phyloP scores from a whole-genome alignment of 208 protist genomes.

The Borovskyia barvae region DNA sequence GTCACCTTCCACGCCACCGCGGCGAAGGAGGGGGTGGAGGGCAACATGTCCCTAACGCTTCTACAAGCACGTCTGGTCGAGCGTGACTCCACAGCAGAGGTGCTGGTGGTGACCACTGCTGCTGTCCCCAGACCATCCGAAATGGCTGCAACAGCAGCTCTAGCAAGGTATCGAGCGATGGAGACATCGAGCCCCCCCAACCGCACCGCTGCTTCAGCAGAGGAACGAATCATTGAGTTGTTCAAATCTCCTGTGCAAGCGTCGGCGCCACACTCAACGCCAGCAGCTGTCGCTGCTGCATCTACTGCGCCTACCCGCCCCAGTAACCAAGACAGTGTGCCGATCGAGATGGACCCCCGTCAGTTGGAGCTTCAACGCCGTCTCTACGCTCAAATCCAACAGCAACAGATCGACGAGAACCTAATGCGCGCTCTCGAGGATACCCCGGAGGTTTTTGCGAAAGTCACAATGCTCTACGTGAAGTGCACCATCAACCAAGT shows the following conservation, averaged over 20 bases:
- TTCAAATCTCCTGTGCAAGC: too few species aligned
- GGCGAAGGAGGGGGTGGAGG: too few species aligned
- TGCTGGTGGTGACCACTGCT: conserved; percentile 4
- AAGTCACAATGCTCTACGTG: conserved; percentile 93
- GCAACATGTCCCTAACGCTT: not conserved
- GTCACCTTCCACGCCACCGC: not conserved
- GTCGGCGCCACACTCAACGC: conserved; percentile 11
- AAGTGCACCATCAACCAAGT: conserved; percentile 85
- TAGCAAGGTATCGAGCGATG: too few species aligned
- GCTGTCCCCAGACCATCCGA: not conserved
- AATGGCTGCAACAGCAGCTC: not conserved
- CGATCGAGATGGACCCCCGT: conserved; percentile 32
- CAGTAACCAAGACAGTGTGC: not conserved
- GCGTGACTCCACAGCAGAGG: not conserved
- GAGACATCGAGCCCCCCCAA: too few species aligned
- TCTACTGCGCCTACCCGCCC: not conserved
- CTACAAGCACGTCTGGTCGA: not conserved
- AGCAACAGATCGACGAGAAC: conserved; percentile 89
- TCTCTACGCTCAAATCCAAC: conserved; percentile 80
- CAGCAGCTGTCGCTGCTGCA: not conserved
- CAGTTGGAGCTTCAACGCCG: conserved; percentile 71
- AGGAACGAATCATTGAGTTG: too few species aligned
- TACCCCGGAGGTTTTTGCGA: conserved; percentile 92
- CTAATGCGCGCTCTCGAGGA: conserved; percentile 90
- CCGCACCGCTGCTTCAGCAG: too few species aligned